phyloP scores from a whole-genome alignment of 768 basidiomycete genomes.

The Leccinum boreale region DNA sequence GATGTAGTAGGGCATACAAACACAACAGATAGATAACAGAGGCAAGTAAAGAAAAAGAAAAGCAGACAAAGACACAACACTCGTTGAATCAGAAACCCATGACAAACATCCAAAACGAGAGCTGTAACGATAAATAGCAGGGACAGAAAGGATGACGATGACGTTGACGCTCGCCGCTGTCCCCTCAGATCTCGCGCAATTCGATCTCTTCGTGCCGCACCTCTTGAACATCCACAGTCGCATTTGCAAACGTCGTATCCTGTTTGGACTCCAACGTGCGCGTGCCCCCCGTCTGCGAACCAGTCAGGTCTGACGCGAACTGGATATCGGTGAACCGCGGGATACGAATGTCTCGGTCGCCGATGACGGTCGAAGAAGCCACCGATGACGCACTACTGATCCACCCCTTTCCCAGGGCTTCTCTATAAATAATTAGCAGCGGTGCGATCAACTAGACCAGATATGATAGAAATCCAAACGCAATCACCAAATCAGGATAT shows the following conservation, averaged over 20 bases:
- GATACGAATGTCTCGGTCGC: conserved; percentile 10
- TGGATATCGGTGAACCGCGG: conserved; percentile 22
- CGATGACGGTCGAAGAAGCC: not conserved
- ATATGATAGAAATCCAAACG: not conserved
- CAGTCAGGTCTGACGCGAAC: conserved; percentile 16
- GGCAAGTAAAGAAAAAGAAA: not conserved
- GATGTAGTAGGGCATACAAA: not conserved
- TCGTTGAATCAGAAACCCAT: not conserved
- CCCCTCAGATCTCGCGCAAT: not conserved
- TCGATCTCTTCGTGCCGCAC: conserved; percentile 52
- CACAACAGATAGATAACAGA: not conserved
- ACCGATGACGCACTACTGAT: conserved; percentile 16
- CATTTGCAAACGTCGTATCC: not conserved
- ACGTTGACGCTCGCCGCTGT: not conserved
- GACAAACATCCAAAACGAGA: not conserved
- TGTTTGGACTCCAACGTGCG: conserved; percentile 13
- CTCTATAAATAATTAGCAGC: conserved; percentile 37
- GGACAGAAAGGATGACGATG: not conserved
- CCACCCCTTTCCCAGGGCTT: conserved; percentile 38
- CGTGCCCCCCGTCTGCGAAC: not conserved
- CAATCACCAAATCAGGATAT: not conserved
- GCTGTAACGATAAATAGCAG: not conserved
- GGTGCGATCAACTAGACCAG: conserved; percentile 34
- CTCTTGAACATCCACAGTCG: conserved; percentile 51
- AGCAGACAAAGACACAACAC: not conserved